Percentiles rank a stretch among this genome's conserved stretches.
These are phyloP conservation scores for Nyssa sinensis DNA, from an alignment of 148 eudicot species.

Conservation along the genomic window DNA sequence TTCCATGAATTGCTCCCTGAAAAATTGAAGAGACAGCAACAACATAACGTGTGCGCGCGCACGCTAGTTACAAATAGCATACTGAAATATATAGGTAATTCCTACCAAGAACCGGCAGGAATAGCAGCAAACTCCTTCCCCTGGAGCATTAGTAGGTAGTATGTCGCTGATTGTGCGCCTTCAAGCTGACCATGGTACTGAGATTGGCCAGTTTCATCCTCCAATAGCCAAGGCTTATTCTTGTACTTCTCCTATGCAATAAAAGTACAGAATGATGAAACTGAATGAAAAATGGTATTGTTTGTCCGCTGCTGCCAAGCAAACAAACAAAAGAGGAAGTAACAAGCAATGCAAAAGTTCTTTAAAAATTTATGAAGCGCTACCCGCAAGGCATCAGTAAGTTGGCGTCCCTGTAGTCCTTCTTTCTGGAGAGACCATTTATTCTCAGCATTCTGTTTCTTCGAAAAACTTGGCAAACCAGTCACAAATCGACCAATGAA, in stretches of 20 bases:
- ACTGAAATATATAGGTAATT: not conserved
- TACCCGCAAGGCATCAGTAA: slow-evolving; percentile 69
- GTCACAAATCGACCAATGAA: slow-evolving; percentile 80
- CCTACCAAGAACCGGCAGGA: slow-evolving; percentile 96
- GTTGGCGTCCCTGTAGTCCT: slow-evolving; percentile 72
- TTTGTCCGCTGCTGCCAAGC: too few species aligned
- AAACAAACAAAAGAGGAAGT: not conserved
- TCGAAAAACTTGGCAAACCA: slow-evolving; percentile 76
- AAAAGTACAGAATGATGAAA: slow-evolving; percentile 9
- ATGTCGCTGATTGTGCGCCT: slow-evolving; percentile 78
- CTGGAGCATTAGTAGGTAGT: slow-evolving; percentile 84
- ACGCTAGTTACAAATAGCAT: not conserved
- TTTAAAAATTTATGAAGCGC: not conserved
- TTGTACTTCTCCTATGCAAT: slow-evolving; percentile 72
- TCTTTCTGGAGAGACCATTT: slow-evolving; percentile 87
- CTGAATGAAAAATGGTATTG: too few species aligned
- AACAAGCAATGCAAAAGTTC: not conserved
- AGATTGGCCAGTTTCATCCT: slow-evolving; percentile 84
- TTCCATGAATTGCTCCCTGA: not conserved
- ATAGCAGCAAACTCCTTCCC: slow-evolving; percentile 89
- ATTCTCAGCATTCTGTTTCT: slow-evolving; percentile 71
- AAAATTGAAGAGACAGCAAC: not conserved
- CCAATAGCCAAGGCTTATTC: slow-evolving; percentile 96
- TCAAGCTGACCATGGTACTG: slow-evolving; percentile 84
- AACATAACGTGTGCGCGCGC: not conserved